Evolutionary conservation across 2,329 filamentous ascomycete species (phyloP).

Genomic region (Trichoderma sp.): DNA sequence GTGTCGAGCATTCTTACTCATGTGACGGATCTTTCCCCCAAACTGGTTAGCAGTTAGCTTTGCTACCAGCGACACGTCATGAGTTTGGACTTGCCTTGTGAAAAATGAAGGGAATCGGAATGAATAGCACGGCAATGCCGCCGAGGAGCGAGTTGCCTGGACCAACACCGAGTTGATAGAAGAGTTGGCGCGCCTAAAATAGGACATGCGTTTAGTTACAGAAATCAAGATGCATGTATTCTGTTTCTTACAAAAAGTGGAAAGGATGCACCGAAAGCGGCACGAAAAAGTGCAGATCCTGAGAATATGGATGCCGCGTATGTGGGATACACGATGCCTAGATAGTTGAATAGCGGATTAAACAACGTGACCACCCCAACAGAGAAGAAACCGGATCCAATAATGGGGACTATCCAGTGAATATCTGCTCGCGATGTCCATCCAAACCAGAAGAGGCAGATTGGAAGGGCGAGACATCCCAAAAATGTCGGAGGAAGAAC

Average conservation of each 20-base stretch:
- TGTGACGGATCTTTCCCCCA: not conserved
- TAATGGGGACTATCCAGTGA: slow-evolving; percentile 54
- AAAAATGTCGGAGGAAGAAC: slow-evolving; percentile 55
- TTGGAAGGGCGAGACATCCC: slow-evolving; percentile 55
- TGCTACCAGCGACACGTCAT: fast-evolving
- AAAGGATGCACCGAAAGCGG: not conserved
- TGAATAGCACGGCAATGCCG: not conserved
- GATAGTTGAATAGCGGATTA: slow-evolving; percentile 19
- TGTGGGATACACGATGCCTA: slow-evolving; percentile 15
- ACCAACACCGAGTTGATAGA: not conserved
- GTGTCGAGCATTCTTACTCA: not conserved
- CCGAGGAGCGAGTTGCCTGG: not conserved
- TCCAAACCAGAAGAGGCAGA: slow-evolving; percentile 63
- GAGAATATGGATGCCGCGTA: not conserved
- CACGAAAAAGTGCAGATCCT: not conserved
- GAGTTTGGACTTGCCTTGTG: not conserved
- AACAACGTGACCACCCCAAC: slow-evolving; percentile 34
- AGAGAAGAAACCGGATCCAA: slow-evolving; percentile 48
- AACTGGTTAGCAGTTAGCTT: not conserved
- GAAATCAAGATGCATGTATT: not conserved
- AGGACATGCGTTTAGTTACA: not conserved
- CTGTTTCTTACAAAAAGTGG: not conserved
- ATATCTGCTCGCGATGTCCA: slow-evolving; percentile 57
- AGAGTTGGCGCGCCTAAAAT: not conserved
- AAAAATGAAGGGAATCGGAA: not conserved